These are phyloP conservation scores for Sphagnurus paluster DNA, from an alignment of 1,284 basidiomycete genomes.

Conservation along the genomic window DNA sequence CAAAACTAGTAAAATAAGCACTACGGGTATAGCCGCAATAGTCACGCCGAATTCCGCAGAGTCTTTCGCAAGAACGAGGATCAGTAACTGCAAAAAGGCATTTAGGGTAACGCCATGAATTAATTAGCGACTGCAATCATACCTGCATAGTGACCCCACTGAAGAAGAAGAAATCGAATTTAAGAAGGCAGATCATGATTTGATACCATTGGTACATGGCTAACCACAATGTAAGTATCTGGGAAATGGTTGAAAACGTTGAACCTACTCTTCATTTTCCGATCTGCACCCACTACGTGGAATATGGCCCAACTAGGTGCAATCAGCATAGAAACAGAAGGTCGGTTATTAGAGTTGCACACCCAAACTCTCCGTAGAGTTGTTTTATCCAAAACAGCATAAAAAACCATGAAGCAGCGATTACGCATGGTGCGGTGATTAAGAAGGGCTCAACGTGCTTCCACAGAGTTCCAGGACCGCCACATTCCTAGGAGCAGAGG, in stretches of 20 bases:
- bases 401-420: constrained; percentile 50
- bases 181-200: constrained; percentile 81
- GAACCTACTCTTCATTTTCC: constrained; percentile 72
- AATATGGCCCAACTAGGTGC: constrained; percentile 75
- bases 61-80: constrained; percentile 62
- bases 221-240: constrained; percentile 27
- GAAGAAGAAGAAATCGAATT: constrained; percentile 87
- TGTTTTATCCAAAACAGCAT: constrained; percentile 56
- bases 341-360: constrained; percentile 20
- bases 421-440: constrained; percentile 54
- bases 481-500: constrained; percentile 41
- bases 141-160: constrained; percentile 86
- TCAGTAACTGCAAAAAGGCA: constrained; percentile 53
- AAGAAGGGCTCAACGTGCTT: constrained; percentile 44
- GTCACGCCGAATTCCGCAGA: constrained; percentile 80
- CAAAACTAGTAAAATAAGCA: constrained; percentile 66
- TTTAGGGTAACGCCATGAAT: background rate
- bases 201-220: constrained; percentile 86
- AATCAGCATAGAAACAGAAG: constrained; percentile 15
- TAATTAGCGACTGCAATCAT: background rate
- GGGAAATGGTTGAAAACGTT: background rate
- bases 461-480: constrained; percentile 46
- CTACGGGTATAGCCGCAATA: constrained; percentile 77
- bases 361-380: constrained; percentile 66
- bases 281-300: constrained; percentile 80